Evolutionary conservation across 2,329 filamentous ascomycete genomes (phyloP), one percentile per base, ranked within the genome.

Genomic region (Trichophyton rubrum): DNA sequence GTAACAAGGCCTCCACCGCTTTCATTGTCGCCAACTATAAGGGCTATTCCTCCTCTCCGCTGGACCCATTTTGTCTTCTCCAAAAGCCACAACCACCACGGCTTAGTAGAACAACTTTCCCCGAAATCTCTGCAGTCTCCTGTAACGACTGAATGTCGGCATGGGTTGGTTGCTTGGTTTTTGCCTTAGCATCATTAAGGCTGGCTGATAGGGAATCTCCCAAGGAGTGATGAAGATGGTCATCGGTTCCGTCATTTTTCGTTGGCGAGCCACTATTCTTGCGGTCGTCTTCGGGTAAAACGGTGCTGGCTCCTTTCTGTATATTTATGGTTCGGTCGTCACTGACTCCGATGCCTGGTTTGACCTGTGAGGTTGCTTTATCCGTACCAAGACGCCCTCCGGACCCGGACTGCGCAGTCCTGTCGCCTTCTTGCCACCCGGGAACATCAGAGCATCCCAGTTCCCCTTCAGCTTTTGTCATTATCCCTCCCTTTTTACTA

Each of bases 11-110:
- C 88, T 3, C 90, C 91, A 51, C 92, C 92, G 63, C 89, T 88
- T 61, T 89, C 87, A 72, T 96, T 88, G 72, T 99, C 93, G 27
- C 93, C 93, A 2, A 99, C 91, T 65, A 99, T 95, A 62, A 99
- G 79, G 40, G 89, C 93, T 62, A 90, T 82, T 20, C 88, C 93
- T 24, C 93, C 93, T 69, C 93, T 84, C 63, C 90, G 83, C 72
- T 99, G 93, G 11, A 88, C 90, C 93, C 93, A 99, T 77, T 95
- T 92, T 64, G 93, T 90, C 74, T 99, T 99, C 71, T 97, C 92
- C 62, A 96, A 75, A 99, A 99, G 3, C 93, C 93, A 73, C 93
- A 99, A 6, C 92, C 93, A 61, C 93, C 93, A 60, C 93, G 85
- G 72, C 89, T 95, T 61, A 99, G 79, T 59, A 99, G 78, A 1